Evolutionary conservation across 257 asterid species (phyloP), one percentile per base, ranked within the genome.

Genomic region (Cinchona pubescens): DNA sequence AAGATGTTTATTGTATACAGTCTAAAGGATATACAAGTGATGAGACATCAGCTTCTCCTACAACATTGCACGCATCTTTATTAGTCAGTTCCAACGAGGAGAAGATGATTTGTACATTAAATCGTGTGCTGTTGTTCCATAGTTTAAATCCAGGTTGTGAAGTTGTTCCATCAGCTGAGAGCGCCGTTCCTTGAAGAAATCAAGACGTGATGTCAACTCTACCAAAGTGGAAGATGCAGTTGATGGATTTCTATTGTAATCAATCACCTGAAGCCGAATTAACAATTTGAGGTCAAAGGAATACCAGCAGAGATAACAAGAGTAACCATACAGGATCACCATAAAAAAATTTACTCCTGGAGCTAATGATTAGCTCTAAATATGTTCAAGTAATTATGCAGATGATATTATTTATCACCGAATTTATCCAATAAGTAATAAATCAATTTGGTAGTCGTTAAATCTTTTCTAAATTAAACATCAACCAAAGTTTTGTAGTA

Each of bases 101-200:
- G 97, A 90, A 16, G 97, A 81, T 58, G 92, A 86, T 75, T 88
- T 94, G 84, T 85, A 87, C 79, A 85, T 72, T 75, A 82, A 87
- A 69, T 92, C 95, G 15, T 84, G 96, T 74, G 92, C 80, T 43
- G 86, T 66, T 55, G 97, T 80, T 76, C 85, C 94, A 61, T 89
- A 83, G 86, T 87, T 89, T 61, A 90, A 67, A 79, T 94, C 98
- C 63, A 94, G 83, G 85, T 75, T 90, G 77, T 92, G 97, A 72
- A 94, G 97, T 72, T 94, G 98, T 78, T 91, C 98, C 96, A 94
- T 94, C 83, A 94, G 83, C 85, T 94, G 98, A n/a, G 98, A 92
- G 73, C 98, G 88, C 76, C 98, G 79, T 74, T 94, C 98, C 88
- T 92, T 94, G 84, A 94, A 94, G 87, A 92, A 94, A 79, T 90